phyloP scores from a whole-genome alignment of 1,139 yeast genomes.

The Candida freyschussii region DNA sequence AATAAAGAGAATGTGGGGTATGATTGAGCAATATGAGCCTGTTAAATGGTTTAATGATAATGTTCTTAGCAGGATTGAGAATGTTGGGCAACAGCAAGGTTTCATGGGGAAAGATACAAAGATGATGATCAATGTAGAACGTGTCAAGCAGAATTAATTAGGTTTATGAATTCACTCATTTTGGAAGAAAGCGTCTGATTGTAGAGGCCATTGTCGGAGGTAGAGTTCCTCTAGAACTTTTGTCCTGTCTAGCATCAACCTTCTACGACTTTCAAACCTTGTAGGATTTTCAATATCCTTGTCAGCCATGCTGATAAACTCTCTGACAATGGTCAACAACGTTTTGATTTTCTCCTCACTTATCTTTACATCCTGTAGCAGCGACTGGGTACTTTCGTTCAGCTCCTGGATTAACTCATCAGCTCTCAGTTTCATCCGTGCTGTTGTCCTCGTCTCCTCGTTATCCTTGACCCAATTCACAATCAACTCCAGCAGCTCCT shows the following conservation, averaged over 20 bases:
- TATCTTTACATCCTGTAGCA: constrained; percentile 8
- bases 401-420: constrained; percentile 1
- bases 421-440: constrained; percentile 2
- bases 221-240: constrained; percentile 4
- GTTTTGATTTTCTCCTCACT: constrained; percentile 3
- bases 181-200: constrained; percentile 4
- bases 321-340: constrained; percentile 1
- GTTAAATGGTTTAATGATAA: constrained; percentile 24
- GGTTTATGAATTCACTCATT: constrained; percentile 4
- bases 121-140: constrained; percentile 5
- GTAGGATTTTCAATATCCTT: constrained; percentile 4
- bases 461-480: constrained; percentile 34
- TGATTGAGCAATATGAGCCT: constrained; percentile 34
- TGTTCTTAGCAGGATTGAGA: too few species aligned
- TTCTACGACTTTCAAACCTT: constrained; percentile 1
- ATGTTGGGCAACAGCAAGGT: too few species aligned
- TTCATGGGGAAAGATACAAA: not conserved
- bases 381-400: constrained; percentile 7
- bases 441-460: too few species aligned
- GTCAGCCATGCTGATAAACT: constrained; percentile 5
- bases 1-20: constrained; percentile 39
- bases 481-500: constrained; percentile 37
- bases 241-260: not conserved
- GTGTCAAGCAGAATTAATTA: constrained; percentile 5
- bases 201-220: not conserved